Base-by-base conservation (phyloP, 148 eudicot genomes). In the Agrostemma githago region DNA sequence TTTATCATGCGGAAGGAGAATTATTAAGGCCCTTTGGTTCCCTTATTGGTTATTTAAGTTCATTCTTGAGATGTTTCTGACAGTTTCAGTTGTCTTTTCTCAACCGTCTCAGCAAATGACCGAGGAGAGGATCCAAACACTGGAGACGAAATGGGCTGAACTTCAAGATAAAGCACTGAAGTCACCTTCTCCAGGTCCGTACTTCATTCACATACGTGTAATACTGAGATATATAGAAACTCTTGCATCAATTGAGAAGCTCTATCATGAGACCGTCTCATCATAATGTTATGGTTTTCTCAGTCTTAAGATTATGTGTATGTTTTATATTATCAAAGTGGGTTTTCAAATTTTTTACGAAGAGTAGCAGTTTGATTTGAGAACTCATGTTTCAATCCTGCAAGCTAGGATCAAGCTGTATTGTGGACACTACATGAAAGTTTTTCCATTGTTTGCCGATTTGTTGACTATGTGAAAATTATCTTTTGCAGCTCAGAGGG, bases 131-230 rank as follows among this genome's bases (percentile, higher is more conserved):
- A 90, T 89, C 73, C 87, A 85, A 75, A 78, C 79, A 43, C 79
- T 90, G 81, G 98, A 95, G 85, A 88, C 79, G 76, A 90, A 79
- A 70, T 92, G 97, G 96, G 84, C 86, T 43, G 78, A 85, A 73
- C 82, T 95, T 76, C 98, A 95, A 79, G 89, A 88, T n/a, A 86
- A 84, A 79, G 88, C 89, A 46, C 76, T 85, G 78, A 88, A 88
- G 83, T 90, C 81, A 80, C 98, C 98, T 80, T 85, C 96, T 74
- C 97, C 97, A 86, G 96, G 97, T 95, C 80, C 41, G 40, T 76
- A 3, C 70, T 38, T 62, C 63, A 39, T 51, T 80, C 51, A 20
- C 54, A 16, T 21, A 38, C 44, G 69, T 60, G 26, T 14, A 11
- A 4, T 17, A 17, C 15, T 19, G 12, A 37, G 12, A 11, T 2